Conservation (phyloP, 495 filamentous ascomycete genomes). For the Astrocystis sublimbata region DNA sequence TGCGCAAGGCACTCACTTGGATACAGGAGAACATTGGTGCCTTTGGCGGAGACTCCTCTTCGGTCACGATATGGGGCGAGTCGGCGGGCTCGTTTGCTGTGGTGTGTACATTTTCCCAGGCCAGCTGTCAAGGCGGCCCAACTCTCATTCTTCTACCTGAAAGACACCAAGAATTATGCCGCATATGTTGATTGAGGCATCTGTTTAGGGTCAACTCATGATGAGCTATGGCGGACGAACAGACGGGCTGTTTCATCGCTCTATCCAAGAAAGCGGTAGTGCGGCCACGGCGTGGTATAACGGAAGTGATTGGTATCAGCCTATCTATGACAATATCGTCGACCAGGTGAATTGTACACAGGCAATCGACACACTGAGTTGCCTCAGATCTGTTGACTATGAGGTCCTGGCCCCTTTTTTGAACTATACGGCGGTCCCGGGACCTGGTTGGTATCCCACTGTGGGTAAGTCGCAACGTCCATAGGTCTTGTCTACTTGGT, state of each 20-base stretch:
- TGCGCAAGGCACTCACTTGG: conserved; percentile 57
- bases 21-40: conserved; percentile 57
- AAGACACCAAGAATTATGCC: neutral
- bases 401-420: conserved; percentile 30
- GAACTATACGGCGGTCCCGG: conserved; percentile 16
- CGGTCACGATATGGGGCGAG: conserved; percentile 43
- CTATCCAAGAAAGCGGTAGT: conserved; percentile 52
- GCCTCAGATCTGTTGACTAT: conserved; percentile 42
- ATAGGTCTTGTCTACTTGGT: too few relatives aligned
- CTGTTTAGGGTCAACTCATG: conserved; percentile 30
- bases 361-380: conserved; percentile 41
- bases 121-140: too few relatives aligned
- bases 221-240: conserved; percentile 40
- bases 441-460: conserved; percentile 42
- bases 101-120: conserved; percentile 18
- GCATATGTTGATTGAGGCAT: neutral
- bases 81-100: conserved; percentile 39
- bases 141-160: neutral
- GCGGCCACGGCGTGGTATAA: conserved; percentile 37
- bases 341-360: conserved; percentile 40
- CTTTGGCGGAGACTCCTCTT: conserved; percentile 56
- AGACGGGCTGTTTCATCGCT: conserved; percentile 53
- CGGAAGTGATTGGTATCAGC: conserved; percentile 39
- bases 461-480: conserved; percentile 32
- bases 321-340: conserved; percentile 46